Base-by-base conservation (phyloP, 768 basidiomycete genomes). In the Lactifluus subvellereus region DNA sequence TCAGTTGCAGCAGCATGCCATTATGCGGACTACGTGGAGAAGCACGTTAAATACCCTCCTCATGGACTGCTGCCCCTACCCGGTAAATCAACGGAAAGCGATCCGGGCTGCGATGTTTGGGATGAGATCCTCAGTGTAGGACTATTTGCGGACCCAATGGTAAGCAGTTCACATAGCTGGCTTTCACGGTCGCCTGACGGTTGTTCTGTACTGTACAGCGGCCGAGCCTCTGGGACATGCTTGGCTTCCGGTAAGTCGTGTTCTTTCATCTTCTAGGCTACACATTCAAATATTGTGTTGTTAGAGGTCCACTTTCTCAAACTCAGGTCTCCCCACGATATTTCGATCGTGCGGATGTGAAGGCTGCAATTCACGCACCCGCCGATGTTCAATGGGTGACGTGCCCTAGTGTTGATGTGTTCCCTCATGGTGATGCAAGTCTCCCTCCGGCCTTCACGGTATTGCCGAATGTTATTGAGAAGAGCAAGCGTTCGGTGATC, bases 201-300 rank as follows among this genome's bases (percentile, higher is more conserved):
- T 11, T 6, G 14, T 32, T 37, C 8, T 13, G 0, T 30, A 11
- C 8, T 13, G 0, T 30, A 11, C 49, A 78, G 66, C 88, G 76
- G 72, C 89, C 88, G 0, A 77, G 87, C 47, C 75, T 86, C 13
- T 90, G 87, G 88, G 88, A 90, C 64, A 87, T 89, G 6, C 84
- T 90, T 35, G 88, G 88, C n/a, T 89, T 87, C 79, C 88, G 88
- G 84, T 87, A 68, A 38, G 83, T 71, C 1, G 10, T 37, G 3
- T 8, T 7, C 3, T 54, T 51, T 38, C 27, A 2, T 13, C 27
- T 40, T 20, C 51, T 61, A 6, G 37, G 54, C 40, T 11, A 49
- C 20, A 3, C 16, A 49, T 16, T 14, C 22, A 14, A 32, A 32
- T 27, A 7, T 6, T 13, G 3, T 7, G 14, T 22, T 54, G 18